Evolutionary conservation across 352 stramenopile species (phyloP).

Genomic region (Pythium coloratum): DNA sequence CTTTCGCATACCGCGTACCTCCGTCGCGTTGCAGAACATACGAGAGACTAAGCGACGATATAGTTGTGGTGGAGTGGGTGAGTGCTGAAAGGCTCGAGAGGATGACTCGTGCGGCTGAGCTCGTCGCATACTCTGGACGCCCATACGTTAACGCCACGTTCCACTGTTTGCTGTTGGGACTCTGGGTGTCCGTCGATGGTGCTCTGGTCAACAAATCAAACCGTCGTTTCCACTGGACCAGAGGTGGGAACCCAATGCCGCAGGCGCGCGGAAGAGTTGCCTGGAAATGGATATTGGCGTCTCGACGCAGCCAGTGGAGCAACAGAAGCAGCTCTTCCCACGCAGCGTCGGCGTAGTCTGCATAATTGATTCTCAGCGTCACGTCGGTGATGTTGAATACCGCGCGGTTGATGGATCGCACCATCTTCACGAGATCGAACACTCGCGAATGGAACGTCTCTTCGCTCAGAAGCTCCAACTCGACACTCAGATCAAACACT

Average conservation of each 20-base stretch:
- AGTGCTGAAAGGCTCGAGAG: not conserved
- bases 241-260: not conserved
- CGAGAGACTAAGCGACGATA: not conserved
- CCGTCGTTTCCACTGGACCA: not conserved
- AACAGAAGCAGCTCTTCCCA: not conserved
- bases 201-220: not conserved
- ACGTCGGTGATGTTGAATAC: not conserved
- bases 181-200: not conserved
- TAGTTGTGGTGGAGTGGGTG: not conserved
- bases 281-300: not conserved
- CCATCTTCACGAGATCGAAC: not conserved
- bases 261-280: not conserved
- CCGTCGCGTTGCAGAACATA: not conserved
- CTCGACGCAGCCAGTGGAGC: not conserved
- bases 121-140: not conserved
- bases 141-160: not conserved
- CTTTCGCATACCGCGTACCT: not conserved
- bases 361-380: not conserved
- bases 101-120: not conserved
- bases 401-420: not conserved
- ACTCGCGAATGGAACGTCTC: not conserved
- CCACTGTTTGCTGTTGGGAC: not conserved
- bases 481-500: not conserved
- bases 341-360: not conserved
- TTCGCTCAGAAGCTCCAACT: not conserved